phyloP scores from a whole-genome alignment of 2,329 filamentous ascomycete genomes.

The Epichloe baconii region DNA sequence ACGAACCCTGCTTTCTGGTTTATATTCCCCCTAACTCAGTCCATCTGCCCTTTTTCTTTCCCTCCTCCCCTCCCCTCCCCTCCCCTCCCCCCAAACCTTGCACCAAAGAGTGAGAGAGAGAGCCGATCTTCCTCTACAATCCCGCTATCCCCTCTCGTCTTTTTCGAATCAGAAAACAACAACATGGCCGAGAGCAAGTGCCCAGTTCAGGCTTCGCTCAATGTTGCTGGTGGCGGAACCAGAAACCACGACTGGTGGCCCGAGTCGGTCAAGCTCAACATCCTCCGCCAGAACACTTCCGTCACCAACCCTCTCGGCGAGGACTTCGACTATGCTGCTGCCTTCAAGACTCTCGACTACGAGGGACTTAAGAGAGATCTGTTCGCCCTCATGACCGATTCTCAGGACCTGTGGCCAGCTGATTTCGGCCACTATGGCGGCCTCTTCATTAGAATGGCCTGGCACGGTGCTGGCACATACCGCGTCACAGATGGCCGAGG shows the following conservation, averaged over 20 bases:
- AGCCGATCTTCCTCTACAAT: neutral
- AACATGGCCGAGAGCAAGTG: conserved; percentile 20
- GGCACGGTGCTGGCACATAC: conserved; percentile 71
- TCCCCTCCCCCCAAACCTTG: neutral
- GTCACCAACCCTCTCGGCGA: conserved; percentile 49
- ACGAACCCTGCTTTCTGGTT: neutral
- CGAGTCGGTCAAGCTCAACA: conserved; percentile 50
- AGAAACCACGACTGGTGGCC: conserved; percentile 66
- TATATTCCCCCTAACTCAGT: neutral
- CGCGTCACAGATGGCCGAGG: conserved; percentile 63
- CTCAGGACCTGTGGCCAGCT: conserved; percentile 70
- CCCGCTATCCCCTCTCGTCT: too few species aligned
- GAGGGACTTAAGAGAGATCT: conserved; percentile 64
- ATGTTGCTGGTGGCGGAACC: conserved; percentile 49
- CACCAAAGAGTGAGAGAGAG: neutral
- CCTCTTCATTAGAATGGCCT: conserved; percentile 68
- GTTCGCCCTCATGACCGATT: conserved; percentile 58
- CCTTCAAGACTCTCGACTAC: conserved; percentile 51
- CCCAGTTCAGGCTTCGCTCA: conserved; percentile 18
- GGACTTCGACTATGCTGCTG: conserved; percentile 59
- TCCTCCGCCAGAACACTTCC: conserved; percentile 57
- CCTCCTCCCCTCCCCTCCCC: neutral
- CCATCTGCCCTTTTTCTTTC: neutral
- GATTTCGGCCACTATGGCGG: conserved; percentile 74
- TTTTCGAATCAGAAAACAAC: neutral